Conservation (phyloP, 495 filamentous ascomycete genomes). For the Letharia lupina region DNA sequence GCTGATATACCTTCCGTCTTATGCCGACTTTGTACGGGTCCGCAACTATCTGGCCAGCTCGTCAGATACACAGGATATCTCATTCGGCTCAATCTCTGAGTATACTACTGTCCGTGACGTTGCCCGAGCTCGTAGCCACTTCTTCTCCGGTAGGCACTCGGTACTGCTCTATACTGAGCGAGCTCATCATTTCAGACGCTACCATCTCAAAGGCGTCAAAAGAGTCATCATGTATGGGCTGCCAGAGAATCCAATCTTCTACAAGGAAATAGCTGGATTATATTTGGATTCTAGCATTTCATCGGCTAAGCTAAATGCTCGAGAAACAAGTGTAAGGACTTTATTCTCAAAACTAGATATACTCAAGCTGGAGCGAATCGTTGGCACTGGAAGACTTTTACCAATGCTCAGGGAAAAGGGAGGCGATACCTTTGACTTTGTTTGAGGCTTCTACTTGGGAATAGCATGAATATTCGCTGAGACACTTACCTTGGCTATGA, state of each 20-base stretch:
- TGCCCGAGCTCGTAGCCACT: conserved; percentile 77
- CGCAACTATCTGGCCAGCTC: conserved; percentile 84
- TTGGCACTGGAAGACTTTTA: conserved; percentile 63
- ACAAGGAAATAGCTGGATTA: conserved; percentile 63
- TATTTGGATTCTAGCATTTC: conserved; percentile 31
- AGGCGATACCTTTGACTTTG: conserved; percentile 84
- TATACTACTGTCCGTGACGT: conserved; percentile 71
- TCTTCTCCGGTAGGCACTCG: conserved; percentile 70
- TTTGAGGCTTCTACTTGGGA: conserved; percentile 29
- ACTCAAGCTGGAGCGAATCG: conserved; percentile 80
- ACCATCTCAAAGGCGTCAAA: conserved; percentile 68
- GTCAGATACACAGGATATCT: conserved; percentile 54
- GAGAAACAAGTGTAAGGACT: conserved; percentile 47
- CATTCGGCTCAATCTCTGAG: conserved; percentile 81
- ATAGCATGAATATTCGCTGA: background rate
- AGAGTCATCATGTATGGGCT: conserved; percentile 76
- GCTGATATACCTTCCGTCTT: conserved; percentile 81
- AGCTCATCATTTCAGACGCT: conserved; percentile 87
- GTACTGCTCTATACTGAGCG: conserved; percentile 87
- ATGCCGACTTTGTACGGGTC: conserved; percentile 87
- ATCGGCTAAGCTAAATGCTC: conserved; percentile 27
- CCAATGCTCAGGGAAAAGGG: conserved; percentile 65
- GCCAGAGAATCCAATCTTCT: conserved; percentile 84
- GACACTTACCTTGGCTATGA: background rate
- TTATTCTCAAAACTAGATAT: conserved; percentile 85